Evolutionary conservation across 805 yeast species (phyloP).

Genomic region (Priceomyces castillae): DNA sequence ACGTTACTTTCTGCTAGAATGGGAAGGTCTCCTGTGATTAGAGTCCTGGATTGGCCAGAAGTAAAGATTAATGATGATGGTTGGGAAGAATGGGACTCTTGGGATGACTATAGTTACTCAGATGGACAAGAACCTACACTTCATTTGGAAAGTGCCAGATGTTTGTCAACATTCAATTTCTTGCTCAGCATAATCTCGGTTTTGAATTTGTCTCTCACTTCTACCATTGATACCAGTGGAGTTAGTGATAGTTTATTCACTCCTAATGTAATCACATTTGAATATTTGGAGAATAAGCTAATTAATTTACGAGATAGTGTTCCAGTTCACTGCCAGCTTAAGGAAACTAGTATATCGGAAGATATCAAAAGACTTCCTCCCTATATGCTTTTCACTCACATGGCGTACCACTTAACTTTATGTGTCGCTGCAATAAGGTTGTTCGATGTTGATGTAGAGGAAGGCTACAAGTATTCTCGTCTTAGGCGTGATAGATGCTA

Average conservation of each 20-base stretch:
- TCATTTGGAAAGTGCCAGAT: slow-evolving; percentile 18
- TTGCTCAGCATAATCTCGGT: slow-evolving; percentile 14
- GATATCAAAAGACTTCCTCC: slow-evolving; percentile 12
- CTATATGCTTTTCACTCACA: slow-evolving; percentile 16
- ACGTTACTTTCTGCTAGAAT: slow-evolving; percentile 21
- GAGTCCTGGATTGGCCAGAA: slow-evolving; percentile 24
- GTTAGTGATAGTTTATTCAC: background rate
- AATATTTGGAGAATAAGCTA: slow-evolving; percentile 1
- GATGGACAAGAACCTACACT: slow-evolving; percentile 5
- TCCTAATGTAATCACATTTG: slow-evolving; percentile 4
- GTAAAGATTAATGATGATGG: slow-evolving; percentile 19
- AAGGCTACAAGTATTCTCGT: background rate
- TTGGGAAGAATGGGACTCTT: slow-evolving; percentile 28
- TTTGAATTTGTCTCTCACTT: slow-evolving; percentile 21
- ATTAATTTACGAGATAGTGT: slow-evolving; percentile 3
- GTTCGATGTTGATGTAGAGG: background rate
- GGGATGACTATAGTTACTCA: slow-evolving; percentile 12
- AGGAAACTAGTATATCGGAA: slow-evolving; percentile 4
- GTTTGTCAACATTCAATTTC: slow-evolving; percentile 19
- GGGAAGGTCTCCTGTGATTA: slow-evolving; percentile 22
- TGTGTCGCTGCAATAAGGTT: slow-evolving; percentile 18
- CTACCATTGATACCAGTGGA: slow-evolving; percentile 15
- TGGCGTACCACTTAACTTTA: slow-evolving; percentile 16
- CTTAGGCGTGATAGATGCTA: slow-evolving; percentile 1
- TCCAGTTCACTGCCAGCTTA: slow-evolving; percentile 16